Conservation (phyloP, 2,329 filamentous ascomycete genomes). For the Aspergillus calidoustus region DNA sequence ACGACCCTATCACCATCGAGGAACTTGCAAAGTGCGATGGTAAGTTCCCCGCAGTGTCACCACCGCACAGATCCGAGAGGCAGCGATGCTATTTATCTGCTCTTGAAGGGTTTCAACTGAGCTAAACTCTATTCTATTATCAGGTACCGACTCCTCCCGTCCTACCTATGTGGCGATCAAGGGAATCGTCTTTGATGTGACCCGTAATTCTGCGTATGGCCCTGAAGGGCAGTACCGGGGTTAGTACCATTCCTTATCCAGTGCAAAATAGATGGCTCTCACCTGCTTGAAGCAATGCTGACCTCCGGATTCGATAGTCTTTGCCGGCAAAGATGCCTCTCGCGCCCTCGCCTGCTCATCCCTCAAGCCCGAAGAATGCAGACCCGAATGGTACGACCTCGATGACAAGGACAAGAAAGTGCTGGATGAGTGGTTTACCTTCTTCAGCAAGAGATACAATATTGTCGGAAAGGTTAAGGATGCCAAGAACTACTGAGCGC, state of each 20-base stretch:
- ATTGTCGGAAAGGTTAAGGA: slow-evolving; percentile 59
- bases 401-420: slow-evolving; percentile 82
- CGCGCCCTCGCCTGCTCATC: slow-evolving; percentile 85
- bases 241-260: slow-evolving; percentile 50
- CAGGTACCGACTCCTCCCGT: slow-evolving; percentile 48
- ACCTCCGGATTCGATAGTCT: slow-evolving; percentile 64
- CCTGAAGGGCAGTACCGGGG: slow-evolving; percentile 83
- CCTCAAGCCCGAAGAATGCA: slow-evolving; percentile 81
- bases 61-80: neutral
- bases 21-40: slow-evolving; percentile 82
- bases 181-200: slow-evolving; percentile 95
- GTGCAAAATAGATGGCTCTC: neutral
- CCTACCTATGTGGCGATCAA: slow-evolving; percentile 69
- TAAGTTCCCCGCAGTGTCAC: slow-evolving; percentile 50
- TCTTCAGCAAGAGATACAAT: slow-evolving; percentile 97
- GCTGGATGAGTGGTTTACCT: slow-evolving; percentile 90
- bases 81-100: neutral
- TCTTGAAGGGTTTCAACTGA: neutral
- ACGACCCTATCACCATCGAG: slow-evolving; percentile 80
- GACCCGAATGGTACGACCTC: slow-evolving; percentile 80
- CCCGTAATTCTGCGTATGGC: slow-evolving; percentile 83
- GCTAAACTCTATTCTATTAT: neutral
- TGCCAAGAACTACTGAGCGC: slow-evolving; percentile 39
- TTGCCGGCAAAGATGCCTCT: slow-evolving; percentile 95
- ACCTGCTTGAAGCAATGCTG: neutral